A percentile compares a stretch with the other conserved stretches of the same genome.
Conservation (phyloP, 345 rosid genomes). For the Balakata baccata region DNA sequence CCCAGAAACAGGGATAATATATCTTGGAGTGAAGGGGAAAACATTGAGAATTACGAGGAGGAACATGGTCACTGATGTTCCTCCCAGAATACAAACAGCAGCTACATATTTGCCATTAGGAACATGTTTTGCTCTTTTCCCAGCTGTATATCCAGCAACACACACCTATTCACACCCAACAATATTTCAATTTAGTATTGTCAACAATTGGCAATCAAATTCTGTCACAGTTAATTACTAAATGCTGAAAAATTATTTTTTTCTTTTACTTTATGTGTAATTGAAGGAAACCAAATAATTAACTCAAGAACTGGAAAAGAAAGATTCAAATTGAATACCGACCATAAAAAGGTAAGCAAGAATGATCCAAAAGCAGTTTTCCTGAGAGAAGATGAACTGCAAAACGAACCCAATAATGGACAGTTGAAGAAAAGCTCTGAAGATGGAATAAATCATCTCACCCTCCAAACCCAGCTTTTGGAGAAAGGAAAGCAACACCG, state of each 20-base stretch:
- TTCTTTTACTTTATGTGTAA: no score
- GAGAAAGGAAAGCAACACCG: slow-evolving; percentile 50
- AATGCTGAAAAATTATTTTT: no score
- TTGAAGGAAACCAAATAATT: no score
- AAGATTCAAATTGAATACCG: background rate
- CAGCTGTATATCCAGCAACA: slow-evolving; percentile 88
- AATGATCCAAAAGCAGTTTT: slow-evolving; percentile 60
- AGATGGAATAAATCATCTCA: slow-evolving; percentile 76
- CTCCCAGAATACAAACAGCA: slow-evolving; percentile 60
- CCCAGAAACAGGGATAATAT: slow-evolving; percentile 80
- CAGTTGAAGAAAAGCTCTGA: slow-evolving; percentile 75
- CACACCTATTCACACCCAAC: slow-evolving; percentile 40
- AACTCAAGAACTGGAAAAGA: background rate
- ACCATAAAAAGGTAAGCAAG: slow-evolving; percentile 93
- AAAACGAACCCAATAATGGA: slow-evolving; percentile 86
- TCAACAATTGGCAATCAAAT: no score
- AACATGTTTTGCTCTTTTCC: slow-evolving; percentile 76
- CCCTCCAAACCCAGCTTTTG: slow-evolving; percentile 69
- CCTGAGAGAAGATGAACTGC: slow-evolving; percentile 68
- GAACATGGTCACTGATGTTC: slow-evolving; percentile 69
- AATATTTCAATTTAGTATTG: no score
- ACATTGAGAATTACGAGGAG: slow-evolving; percentile 61
- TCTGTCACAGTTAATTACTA: no score
- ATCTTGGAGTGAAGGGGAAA: slow-evolving; percentile 90
- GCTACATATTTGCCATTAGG: slow-evolving; percentile 74